Percentiles rank a stretch among this genome's conserved stretches.
phyloP scores from a whole-genome alignment of 2,329 filamentous ascomycete genomes.

The Fusarium sambucinum region DNA sequence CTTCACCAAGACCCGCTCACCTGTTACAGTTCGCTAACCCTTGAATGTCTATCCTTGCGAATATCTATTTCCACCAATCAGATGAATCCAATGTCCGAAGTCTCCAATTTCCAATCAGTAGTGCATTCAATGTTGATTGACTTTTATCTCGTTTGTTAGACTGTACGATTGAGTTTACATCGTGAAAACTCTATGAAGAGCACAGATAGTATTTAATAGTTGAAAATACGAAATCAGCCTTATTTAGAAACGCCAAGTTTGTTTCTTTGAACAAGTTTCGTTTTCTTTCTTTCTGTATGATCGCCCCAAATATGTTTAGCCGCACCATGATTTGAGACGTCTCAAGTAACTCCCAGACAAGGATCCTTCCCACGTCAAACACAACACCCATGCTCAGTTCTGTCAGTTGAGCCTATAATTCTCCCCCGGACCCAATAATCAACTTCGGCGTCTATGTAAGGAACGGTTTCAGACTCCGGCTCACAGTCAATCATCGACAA shows the following conservation, averaged over 20 bases:
- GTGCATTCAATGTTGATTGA: conserved; percentile 2
- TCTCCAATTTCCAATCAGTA: background rate
- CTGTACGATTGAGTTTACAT: conserved; percentile 12
- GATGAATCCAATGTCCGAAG: background rate
- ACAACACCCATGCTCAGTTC: conserved; percentile 5
- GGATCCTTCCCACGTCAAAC: conserved; percentile 25
- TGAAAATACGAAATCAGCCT: background rate
- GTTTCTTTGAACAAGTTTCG: conserved; percentile 15
- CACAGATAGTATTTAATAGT: too few relatives aligned
- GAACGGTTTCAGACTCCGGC: conserved; percentile 42
- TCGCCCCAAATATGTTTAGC: conserved; percentile 29
- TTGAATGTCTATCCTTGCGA: conserved; percentile 29
- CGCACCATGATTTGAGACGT: conserved; percentile 41
- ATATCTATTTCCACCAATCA: conserved; percentile 45
- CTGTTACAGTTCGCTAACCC: conserved; percentile 38
- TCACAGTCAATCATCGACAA: background rate
- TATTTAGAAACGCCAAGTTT: background rate
- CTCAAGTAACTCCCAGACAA: conserved; percentile 33
- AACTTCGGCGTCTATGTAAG: conserved; percentile 24
- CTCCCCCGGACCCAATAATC: conserved; percentile 10
- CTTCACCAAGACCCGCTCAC: conserved; percentile 36
- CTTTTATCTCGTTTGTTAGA: background rate
- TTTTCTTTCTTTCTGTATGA: background rate
- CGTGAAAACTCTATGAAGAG: background rate
- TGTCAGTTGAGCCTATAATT: conserved; percentile 6